Evolutionary conservation across 1,284 basidiomycete species (phyloP).

Genomic region (Heterobasidion annosum): DNA sequence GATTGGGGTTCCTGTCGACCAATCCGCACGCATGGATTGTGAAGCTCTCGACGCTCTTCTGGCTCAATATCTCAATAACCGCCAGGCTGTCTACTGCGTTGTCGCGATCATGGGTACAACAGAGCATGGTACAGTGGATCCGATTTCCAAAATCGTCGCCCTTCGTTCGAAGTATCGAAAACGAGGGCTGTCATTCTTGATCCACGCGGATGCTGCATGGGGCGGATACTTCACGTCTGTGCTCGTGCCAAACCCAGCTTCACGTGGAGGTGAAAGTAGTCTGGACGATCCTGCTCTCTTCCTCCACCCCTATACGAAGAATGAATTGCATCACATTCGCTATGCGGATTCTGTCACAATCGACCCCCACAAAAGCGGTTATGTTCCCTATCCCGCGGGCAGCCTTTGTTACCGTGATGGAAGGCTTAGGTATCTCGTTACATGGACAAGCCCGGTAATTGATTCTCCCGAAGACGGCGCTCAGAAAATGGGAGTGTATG

Average conservation of each 20-base stretch:
- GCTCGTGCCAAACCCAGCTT: slow-evolving; percentile 12
- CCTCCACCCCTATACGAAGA: slow-evolving; percentile 9
- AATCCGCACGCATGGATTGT: slow-evolving; percentile 25
- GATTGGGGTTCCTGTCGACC: slow-evolving; percentile 26
- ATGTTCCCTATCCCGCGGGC: slow-evolving; percentile 36
- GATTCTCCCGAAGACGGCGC: slow-evolving; percentile 14
- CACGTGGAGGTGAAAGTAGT: not conserved
- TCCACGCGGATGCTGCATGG: slow-evolving; percentile 38
- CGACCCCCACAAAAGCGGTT: slow-evolving; percentile 39
- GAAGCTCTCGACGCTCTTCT: not conserved
- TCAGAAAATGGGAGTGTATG: slow-evolving; percentile 31
- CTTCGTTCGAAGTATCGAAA: slow-evolving; percentile 22
- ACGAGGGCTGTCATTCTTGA: slow-evolving; percentile 28
- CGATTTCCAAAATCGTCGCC: slow-evolving; percentile 27
- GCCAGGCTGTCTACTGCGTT: slow-evolving; percentile 30
- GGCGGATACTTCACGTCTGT: slow-evolving; percentile 35
- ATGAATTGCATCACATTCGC: slow-evolving; percentile 15
- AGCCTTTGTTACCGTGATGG: slow-evolving; percentile 32
- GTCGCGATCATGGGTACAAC: slow-evolving; percentile 36
- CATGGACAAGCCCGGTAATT: slow-evolving; percentile 30
- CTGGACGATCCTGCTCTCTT: slow-evolving; percentile 10
- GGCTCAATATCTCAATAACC: slow-evolving; percentile 11
- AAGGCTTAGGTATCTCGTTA: slow-evolving; percentile 28
- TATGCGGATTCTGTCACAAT: slow-evolving; percentile 31
- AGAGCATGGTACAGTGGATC: slow-evolving; percentile 36